Conservation (phyloP, 129 eudicot genomes). For the carrot (Daucus carota) region DNA sequence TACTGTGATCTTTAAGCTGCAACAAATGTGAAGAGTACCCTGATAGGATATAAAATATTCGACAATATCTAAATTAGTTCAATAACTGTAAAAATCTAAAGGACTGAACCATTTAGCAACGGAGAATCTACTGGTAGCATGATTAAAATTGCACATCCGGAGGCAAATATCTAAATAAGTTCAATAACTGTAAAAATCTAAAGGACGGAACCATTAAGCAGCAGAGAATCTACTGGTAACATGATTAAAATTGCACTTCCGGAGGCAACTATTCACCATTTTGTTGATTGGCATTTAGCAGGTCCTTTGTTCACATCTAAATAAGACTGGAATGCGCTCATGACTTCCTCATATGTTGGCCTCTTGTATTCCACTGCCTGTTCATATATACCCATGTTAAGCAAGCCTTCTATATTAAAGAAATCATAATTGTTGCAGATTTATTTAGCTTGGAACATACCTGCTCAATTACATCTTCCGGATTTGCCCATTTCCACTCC, state of each 20-base stretch:
- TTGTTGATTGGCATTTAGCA: constrained; percentile 68
- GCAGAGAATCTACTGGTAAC: constrained; percentile 4
- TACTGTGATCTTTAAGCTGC: too few relatives aligned
- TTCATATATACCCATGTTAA: neutral
- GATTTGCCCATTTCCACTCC: constrained; percentile 97
- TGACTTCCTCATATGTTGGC: constrained; percentile 93
- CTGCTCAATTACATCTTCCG: constrained; percentile 91
- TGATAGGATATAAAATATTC: too few relatives aligned
- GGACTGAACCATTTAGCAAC: neutral
- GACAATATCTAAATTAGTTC: neutral
- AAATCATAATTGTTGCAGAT: neutral
- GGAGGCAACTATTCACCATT: constrained; percentile 50
- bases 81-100: neutral
- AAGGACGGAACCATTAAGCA: constrained; percentile 3
- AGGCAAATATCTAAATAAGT: neutral
- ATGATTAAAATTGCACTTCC: constrained; percentile 1
- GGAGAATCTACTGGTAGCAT: constrained; percentile 8
- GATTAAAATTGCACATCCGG: constrained; percentile 1
- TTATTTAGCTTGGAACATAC: constrained; percentile 17
- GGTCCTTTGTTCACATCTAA: constrained; percentile 43
- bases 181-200: neutral
- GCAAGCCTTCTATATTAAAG: neutral
- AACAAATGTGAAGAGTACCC: too few relatives aligned
- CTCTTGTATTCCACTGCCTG: constrained; percentile 99
- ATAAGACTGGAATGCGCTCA: constrained; percentile 53